phyloP scores from a whole-genome alignment of 495 filamentous ascomycete species.

The Annulohypoxylon moriforme region DNA sequence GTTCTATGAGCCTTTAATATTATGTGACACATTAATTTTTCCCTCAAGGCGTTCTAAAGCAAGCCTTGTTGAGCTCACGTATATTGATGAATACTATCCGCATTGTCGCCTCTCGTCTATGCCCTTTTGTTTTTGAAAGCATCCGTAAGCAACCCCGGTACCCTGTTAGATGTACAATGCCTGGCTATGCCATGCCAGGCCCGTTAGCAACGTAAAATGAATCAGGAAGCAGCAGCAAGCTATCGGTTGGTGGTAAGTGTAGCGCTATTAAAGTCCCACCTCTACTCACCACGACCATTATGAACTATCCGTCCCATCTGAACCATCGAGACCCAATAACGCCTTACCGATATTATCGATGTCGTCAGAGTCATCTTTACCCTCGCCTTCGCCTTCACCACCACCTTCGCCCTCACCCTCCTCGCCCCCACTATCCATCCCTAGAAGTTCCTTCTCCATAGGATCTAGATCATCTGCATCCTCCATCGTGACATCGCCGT shows the following conservation, averaged over 20 bases:
- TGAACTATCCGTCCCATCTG: conserved; percentile 47
- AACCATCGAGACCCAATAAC: conserved; percentile 59
- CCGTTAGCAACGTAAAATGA: conserved; percentile 13
- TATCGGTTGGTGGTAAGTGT: background rate
- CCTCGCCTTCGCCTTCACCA: conserved; percentile 50
- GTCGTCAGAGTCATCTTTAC: conserved; percentile 58
- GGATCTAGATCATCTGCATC: conserved; percentile 64
- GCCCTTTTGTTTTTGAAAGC: conserved; percentile 1
- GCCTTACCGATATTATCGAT: conserved; percentile 66
- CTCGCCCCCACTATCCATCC: conserved; percentile 56
- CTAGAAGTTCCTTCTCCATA: conserved; percentile 62
- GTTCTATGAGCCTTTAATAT: background rate
- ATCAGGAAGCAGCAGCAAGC: background rate
- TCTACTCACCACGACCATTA: conserved; percentile 9
- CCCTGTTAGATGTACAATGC: conserved; percentile 22
- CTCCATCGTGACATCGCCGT: conserved; percentile 55
- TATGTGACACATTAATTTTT: background rate
- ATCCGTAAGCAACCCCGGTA: background rate
- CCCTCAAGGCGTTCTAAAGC: too few species aligned
- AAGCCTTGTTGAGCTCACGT: background rate
- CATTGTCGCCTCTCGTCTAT: conserved; percentile 5
- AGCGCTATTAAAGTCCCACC: background rate
- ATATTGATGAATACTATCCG: background rate
- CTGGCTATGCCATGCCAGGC: background rate
- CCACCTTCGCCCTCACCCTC: conserved; percentile 50